Percentiles rank a stretch among this genome's conserved stretches.
Evolutionary conservation across 768 basidiomycete species (phyloP).

Genomic region (Boletus reticuloceps): DNA sequence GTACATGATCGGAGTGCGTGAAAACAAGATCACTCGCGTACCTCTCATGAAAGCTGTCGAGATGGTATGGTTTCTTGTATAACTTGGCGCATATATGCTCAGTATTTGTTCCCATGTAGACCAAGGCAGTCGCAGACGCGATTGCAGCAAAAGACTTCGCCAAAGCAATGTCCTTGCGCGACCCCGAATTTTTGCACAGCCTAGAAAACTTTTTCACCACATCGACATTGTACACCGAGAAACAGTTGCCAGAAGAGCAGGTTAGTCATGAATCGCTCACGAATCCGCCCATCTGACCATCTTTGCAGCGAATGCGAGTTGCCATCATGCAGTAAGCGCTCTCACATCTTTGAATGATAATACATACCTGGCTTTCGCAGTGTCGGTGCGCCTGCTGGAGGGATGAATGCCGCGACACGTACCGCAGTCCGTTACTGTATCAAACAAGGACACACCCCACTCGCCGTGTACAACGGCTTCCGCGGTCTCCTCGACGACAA

Average conservation of each 20-base stretch:
- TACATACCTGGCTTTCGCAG: constrained; percentile 38
- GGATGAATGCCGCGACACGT: constrained; percentile 87
- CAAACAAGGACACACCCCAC: constrained; percentile 87
- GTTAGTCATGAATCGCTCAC: constrained; percentile 25
- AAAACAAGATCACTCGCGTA: constrained; percentile 93
- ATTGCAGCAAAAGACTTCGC: constrained; percentile 82
- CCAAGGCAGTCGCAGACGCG: constrained; percentile 79
- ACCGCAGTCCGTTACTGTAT: constrained; percentile 92
- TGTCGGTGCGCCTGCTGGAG: constrained; percentile 95
- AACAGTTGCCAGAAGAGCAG: constrained; percentile 49
- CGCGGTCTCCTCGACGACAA: constrained; percentile 90
- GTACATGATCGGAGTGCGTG: constrained; percentile 94
- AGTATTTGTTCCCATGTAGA: constrained; percentile 44
- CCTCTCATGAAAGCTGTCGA: constrained; percentile 93
- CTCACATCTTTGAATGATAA: background rate
- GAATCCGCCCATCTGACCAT: constrained; percentile 9
- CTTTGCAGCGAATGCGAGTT: constrained; percentile 64
- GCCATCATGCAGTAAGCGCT: constrained; percentile 80
- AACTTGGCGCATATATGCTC: background rate
- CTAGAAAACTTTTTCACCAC: constrained; percentile 82
- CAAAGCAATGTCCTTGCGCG: constrained; percentile 84
- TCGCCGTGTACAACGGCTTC: constrained; percentile 95
- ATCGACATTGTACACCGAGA: constrained; percentile 56
- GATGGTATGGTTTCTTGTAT: constrained; percentile 47
- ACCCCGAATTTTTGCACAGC: constrained; percentile 86